Percentiles rank a stretch among this genome's conserved stretches.
Evolutionary conservation across 352 stramenopile genomes (phyloP).

Genomic region (Pythium brassicae): DNA sequence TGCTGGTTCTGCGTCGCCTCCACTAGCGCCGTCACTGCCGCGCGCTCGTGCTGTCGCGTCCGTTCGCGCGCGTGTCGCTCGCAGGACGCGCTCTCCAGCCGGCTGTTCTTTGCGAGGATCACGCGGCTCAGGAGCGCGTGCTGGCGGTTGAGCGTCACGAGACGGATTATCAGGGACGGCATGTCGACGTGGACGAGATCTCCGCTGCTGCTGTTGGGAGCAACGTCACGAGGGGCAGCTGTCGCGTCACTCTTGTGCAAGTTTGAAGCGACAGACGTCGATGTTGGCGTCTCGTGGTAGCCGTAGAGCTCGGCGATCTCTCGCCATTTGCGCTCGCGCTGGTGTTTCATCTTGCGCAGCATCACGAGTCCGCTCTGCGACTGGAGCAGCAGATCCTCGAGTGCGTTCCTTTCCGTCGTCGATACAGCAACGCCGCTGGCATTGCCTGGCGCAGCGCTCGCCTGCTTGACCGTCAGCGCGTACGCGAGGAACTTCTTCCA

Average conservation of each 20-base stretch:
- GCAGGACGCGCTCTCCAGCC: neutral
- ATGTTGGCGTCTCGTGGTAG: conserved; percentile 6
- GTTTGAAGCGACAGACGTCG: neutral
- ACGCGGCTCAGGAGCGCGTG: conserved; percentile 5
- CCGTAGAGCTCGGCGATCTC: conserved; percentile 23
- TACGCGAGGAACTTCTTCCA: conserved; percentile 56
- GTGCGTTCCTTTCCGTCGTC: conserved; percentile 8
- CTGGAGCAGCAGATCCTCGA: conserved; percentile 47
- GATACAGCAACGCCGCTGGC: neutral
- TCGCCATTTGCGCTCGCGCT: conserved; percentile 32
- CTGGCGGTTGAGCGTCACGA: conserved; percentile 4
- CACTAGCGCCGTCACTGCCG: conserved; percentile 17
- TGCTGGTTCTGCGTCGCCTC: conserved; percentile 20
- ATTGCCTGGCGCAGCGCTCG: conserved; percentile 1
- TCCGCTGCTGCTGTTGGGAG: neutral
- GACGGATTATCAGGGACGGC: conserved; percentile 1
- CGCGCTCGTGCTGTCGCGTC: neutral
- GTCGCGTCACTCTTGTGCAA: neutral
- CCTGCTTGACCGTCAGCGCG: conserved; percentile 42
- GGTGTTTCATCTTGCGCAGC: conserved; percentile 34
- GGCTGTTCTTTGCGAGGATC: conserved; percentile 5
- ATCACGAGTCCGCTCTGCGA: conserved; percentile 48
- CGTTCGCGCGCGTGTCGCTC: neutral
- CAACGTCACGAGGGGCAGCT: no score
- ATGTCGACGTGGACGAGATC: neutral